Evolutionary conservation across 2,329 filamentous ascomycete genomes (phyloP), one percentile per base, ranked within the genome.

Genomic region (Sarocladium kiliense): DNA sequence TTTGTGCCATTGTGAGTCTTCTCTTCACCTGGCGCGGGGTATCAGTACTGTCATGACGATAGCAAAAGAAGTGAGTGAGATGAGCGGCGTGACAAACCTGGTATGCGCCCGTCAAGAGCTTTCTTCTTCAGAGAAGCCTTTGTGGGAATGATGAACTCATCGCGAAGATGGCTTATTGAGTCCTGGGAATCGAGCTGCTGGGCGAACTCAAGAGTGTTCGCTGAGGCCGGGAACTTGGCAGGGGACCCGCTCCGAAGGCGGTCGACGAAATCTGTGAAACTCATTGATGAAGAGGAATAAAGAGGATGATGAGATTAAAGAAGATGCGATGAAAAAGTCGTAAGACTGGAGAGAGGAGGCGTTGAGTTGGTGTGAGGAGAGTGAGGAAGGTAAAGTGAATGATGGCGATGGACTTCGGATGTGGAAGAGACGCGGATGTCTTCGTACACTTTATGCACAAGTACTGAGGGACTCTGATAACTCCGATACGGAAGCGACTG

Each of bases 131-230:
- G 71, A 39, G 91, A 89, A 10, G 74, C 75, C 67, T 85, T 89
- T 2, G 87, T 87, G 0, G 91, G 91, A 45, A 95, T 85, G 49
- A 87, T 78, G 67, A 93, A 96, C 61, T 93, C 81, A 23, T 83
- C 72, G 30, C 89, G 81, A 55, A 89, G 78, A 56, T 77, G 72
- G 16, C 72, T 70, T 37, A 91, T 68, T n/a, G 76, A 70, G 64
- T 90, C 86, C 61, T 82, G 74, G 0, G 72, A 69, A 67, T 90
- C 87, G 5, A 88, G 74, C 44, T 62, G 61, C 58, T 66, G 66
- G 2, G 81, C 80, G 65, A 76, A 83, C 5, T 74, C 74, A 5
- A 74, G 59, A 0, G 75, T 72, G 56, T 70, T 73, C 55, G 78
- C 76, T 32, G 79, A 68, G 2, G 67, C 54, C n/a, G 79, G 74